Percentiles rank a stretch among this genome's conserved stretches.
Conservation (phyloP, 1,139 yeast species). For the Hyphopichia burtonii region DNA sequence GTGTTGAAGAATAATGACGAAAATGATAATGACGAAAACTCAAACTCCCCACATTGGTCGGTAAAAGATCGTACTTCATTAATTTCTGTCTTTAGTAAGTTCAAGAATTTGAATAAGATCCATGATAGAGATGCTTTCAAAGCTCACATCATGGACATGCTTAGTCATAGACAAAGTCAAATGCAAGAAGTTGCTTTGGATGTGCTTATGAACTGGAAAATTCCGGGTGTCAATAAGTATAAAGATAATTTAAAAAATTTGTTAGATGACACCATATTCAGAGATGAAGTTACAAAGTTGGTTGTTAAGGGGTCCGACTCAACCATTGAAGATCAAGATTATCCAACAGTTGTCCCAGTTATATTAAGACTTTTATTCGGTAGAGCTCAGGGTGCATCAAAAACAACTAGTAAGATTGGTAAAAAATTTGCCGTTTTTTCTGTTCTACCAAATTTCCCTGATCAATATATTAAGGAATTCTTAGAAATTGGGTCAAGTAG, state of each 20-base stretch:
- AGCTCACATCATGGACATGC: conserved; percentile 50
- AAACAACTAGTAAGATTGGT: conserved; percentile 68
- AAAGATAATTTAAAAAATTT: conserved; percentile 71
- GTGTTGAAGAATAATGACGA: conserved; percentile 30
- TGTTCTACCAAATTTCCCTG: conserved; percentile 62
- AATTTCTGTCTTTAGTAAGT: conserved; percentile 61
- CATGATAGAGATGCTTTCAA: conserved; percentile 53
- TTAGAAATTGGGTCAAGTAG: conserved; percentile 61
- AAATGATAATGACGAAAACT: conserved; percentile 10
- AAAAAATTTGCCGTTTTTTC: conserved; percentile 76
- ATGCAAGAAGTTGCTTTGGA: conserved; percentile 74
- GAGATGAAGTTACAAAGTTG: conserved; percentile 77
- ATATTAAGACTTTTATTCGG: conserved; percentile 83
- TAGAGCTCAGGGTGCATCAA: conserved; percentile 62
- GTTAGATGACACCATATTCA: conserved; percentile 77
- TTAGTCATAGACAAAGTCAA: conserved; percentile 61
- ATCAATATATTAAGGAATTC: conserved; percentile 56
- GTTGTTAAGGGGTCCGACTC: conserved; percentile 52
- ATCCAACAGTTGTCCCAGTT: conserved; percentile 61
- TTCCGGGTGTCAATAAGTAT: conserved; percentile 60
- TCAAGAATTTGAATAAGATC: conserved; percentile 61
- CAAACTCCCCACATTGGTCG: conserved; percentile 40
- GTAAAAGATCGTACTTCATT: conserved; percentile 62
- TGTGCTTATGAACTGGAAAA: conserved; percentile 67
- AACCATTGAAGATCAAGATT: conserved; percentile 61